Base-by-base conservation (phyloP, 257 asterid species). In the Przewalskia tangutica region DNA sequence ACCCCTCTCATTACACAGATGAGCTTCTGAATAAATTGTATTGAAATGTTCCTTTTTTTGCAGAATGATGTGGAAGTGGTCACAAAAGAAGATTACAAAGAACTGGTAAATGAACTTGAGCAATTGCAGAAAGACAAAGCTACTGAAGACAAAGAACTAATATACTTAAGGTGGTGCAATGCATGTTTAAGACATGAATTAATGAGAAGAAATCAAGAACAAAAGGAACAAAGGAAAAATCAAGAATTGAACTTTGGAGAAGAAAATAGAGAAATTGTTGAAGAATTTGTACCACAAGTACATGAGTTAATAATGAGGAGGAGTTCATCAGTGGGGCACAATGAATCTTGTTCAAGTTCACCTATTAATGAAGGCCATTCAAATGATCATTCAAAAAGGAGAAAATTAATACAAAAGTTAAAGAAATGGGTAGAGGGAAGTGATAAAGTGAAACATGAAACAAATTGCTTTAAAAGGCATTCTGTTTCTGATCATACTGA, bases 371-470 rank as follows among this genome's bases (percentile, higher is more conserved):
- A 54, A 10, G 77, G 81, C 63, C 86, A 76, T 23, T 48, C 64
- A 63, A 60, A 62, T 55, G 78, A 44, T 68, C 90, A 77, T 86
- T 86, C 92, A 6, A 93, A 53, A 80, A 87, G 92, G 84, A 80
- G 81, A 51, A 93, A 83, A 81, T 53, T 93, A 34, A 77, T 93
- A 2, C 81, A 80, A 7, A 90, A 90, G 88, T 77, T 92, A 44
- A 93, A 85, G 81, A 89, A 78, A 82, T 91, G 95, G 95, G 87
- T 89, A 40, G 93, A 93, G 55, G 87, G 92, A 38, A 75, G 76
- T 53, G 89, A 84, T 50, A 85, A 84, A 80, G 89, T 83, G 85
- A 84, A 81, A 82, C 75, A 82, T 81, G 83, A 84, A 27, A 77
- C 51, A 65, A 86, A 84, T 27, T 81, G 88, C 14, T 82, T 84